A percentile compares a stretch with the other conserved stretches of the same genome.
phyloP scores from a whole-genome alignment of 768 basidiomycete species.

The Hemileccinum impolitum region DNA sequence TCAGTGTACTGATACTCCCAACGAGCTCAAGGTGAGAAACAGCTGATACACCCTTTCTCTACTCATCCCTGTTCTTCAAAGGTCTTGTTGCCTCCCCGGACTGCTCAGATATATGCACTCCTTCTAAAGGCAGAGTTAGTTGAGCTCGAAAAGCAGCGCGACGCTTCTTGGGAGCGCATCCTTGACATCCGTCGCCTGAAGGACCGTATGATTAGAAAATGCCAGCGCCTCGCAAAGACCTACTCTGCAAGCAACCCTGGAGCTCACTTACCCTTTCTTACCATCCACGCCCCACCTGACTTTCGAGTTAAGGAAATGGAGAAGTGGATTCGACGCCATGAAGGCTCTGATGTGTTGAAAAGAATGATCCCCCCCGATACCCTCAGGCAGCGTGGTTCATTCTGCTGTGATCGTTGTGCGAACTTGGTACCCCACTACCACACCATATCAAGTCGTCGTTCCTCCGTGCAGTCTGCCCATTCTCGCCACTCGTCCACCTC shows the following conservation, averaged over 20 bases:
- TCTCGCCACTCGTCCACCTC: constrained; percentile 25
- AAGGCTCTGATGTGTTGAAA: constrained; percentile 25
- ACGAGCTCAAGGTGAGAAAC: constrained; percentile 64
- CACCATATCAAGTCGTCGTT: constrained; percentile 25
- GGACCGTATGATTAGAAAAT: constrained; percentile 81
- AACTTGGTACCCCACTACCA: constrained; percentile 33
- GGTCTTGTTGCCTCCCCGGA: constrained; percentile 68
- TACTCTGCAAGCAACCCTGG: constrained; percentile 38
- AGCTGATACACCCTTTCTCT: neutral
- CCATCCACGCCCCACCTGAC: constrained; percentile 64
- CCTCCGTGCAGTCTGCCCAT: constrained; percentile 23
- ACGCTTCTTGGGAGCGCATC: constrained; percentile 64
- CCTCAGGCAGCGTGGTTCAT: constrained; percentile 27
- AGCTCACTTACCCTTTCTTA: constrained; percentile 52
- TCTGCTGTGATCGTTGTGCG: constrained; percentile 34
- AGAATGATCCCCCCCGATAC: constrained; percentile 18
- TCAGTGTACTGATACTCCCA: constrained; percentile 72
- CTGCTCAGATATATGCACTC: constrained; percentile 62
- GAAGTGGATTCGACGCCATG: constrained; percentile 63
- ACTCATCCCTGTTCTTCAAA: constrained; percentile 25
- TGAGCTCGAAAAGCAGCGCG: constrained; percentile 56
- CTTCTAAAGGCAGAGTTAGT: constrained; percentile 58
- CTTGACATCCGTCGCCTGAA: constrained; percentile 74
- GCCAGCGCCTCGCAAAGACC: constrained; percentile 56
- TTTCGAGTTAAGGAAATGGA: constrained; percentile 80